Evolutionary conservation across 2,329 filamentous ascomycete genomes (phyloP).

Genomic region (Bertia moriformis): DNA sequence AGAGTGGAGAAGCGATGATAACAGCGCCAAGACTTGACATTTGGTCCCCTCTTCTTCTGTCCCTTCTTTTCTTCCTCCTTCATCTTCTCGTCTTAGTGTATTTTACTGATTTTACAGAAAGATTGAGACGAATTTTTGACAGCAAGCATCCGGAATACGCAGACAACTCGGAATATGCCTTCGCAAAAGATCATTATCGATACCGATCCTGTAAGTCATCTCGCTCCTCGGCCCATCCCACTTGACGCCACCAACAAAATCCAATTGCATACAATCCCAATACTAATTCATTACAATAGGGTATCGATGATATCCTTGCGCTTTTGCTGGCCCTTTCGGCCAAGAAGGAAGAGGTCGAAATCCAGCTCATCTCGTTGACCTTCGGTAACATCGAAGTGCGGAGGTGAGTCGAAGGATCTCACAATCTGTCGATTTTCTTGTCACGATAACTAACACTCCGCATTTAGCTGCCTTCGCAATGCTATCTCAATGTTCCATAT

Average conservation of each 20-base stretch:
- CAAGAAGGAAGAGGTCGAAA: slow-evolving; percentile 39
- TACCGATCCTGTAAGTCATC: slow-evolving; percentile 40
- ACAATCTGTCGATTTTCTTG: not conserved
- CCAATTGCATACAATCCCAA: not conserved
- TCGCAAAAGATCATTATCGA: slow-evolving; percentile 43
- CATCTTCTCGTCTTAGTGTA: too few species aligned
- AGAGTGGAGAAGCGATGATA: not conserved
- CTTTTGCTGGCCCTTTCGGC: slow-evolving; percentile 44
- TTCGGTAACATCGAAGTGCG: slow-evolving; percentile 51
- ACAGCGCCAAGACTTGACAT: not conserved
- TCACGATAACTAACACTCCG: too few species aligned
- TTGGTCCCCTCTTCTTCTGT: not conserved
- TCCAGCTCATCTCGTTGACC: slow-evolving; percentile 43
- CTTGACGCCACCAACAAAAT: too few species aligned
- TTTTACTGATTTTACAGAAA: too few species aligned
- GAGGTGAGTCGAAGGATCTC: slow-evolving; percentile 22
- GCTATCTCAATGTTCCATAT: slow-evolving; percentile 50
- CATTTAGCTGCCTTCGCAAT: slow-evolving; percentile 49
- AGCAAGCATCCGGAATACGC: too few species aligned
- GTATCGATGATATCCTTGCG: slow-evolving; percentile 48
- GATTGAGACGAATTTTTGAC: too few species aligned
- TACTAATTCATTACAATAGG: slow-evolving; percentile 9
- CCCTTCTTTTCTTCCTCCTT: too few species aligned
- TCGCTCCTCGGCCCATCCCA: not conserved
- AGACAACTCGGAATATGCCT: not conserved